phyloP scores from a whole-genome alignment of 805 yeast genomes.

The Pichia californica region DNA sequence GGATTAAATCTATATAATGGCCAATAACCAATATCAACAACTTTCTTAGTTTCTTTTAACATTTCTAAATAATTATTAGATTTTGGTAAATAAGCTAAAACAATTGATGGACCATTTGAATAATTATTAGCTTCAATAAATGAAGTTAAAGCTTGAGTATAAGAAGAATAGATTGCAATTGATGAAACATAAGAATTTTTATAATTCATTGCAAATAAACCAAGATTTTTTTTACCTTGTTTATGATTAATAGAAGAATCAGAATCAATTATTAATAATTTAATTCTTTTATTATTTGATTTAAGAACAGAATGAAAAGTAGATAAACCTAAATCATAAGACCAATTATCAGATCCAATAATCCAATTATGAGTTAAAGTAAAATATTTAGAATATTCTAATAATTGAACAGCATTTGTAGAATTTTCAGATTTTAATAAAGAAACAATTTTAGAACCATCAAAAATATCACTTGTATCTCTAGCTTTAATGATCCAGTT shows the following conservation, averaged over 20 bases:
- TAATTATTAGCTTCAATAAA: slow-evolving; percentile 83
- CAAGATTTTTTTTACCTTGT: slow-evolving; percentile 83
- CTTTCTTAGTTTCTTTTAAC: slow-evolving; percentile 77
- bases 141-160: slow-evolving; percentile 87
- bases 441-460: slow-evolving; percentile 26
- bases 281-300: slow-evolving; percentile 62
- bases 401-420: slow-evolving; percentile 36
- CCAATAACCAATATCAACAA: slow-evolving; percentile 95
- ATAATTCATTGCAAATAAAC: slow-evolving; percentile 90
- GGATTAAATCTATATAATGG: slow-evolving; percentile 90
- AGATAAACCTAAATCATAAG: slow-evolving; percentile 85
- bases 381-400: slow-evolving; percentile 42
- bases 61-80: slow-evolving; percentile 56
- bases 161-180: slow-evolving; percentile 87
- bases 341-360: slow-evolving; percentile 92
- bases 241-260: slow-evolving; percentile 53
- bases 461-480: slow-evolving; percentile 28
- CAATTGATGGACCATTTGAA: slow-evolving; percentile 78
- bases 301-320: slow-evolving; percentile 83
- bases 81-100: slow-evolving; percentile 87
- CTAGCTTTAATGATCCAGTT: slow-evolving; percentile 60
- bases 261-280: slow-evolving; percentile 81
- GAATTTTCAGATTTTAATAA: slow-evolving; percentile 22
- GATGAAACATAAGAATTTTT: slow-evolving; percentile 89
- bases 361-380: slow-evolving; percentile 62